Base-by-base conservation (phyloP, 139 green algal species). In the Chlorokybus atmophyticus region DNA sequence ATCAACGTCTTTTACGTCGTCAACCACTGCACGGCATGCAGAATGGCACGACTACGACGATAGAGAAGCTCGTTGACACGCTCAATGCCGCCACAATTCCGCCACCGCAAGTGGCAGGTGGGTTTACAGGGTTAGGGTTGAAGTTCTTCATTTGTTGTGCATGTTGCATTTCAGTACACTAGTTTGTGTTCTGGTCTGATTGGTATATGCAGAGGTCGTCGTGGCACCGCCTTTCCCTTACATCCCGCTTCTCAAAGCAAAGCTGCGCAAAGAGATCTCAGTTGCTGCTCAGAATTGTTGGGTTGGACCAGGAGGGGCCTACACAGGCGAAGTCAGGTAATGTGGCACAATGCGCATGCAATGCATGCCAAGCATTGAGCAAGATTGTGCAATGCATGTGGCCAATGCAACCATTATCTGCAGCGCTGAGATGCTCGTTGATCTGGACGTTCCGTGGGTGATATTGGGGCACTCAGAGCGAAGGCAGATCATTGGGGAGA, bases 381-480 rank as follows among this genome's bases (percentile, higher is more conserved):
- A n/a, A n/a, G n/a, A n/a, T n/a, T n/a, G n/a, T n/a, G n/a, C n/a
- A n/a, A n/a, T n/a, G n/a, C n/a, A n/a, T n/a, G n/a, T n/a, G n/a
- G n/a, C n/a, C n/a, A n/a, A n/a, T n/a, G n/a, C n/a, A n/a, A n/a
- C n/a, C n/a, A n/a, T n/a, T n/a, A n/a, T n/a, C n/a, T n/a, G n/a
- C 53, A 62, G 57, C 29, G 65, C 65, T 19, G 59, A 75, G 44
- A 76, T 79, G 76, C 68, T 88, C 42, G 52, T 47, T 17, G 79
- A 87, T 60, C 55, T 80, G 27, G 67, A 57, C 50, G 69, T 93
- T 25, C 66, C 74, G 2, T 99, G 91, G 91, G 88, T 95, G 1
- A 94, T 99, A 57, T 78, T 92, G n/a, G 92, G 92, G 4, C 92
- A 99, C 78, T 87, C 73, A 19, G 92, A 99, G 75, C 73, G 92